A percentile compares a stretch with the other conserved stretches of the same genome.
Evolutionary conservation across 768 basidiomycete species (phyloP).

Genomic region (Boletellus ananiceps): DNA sequence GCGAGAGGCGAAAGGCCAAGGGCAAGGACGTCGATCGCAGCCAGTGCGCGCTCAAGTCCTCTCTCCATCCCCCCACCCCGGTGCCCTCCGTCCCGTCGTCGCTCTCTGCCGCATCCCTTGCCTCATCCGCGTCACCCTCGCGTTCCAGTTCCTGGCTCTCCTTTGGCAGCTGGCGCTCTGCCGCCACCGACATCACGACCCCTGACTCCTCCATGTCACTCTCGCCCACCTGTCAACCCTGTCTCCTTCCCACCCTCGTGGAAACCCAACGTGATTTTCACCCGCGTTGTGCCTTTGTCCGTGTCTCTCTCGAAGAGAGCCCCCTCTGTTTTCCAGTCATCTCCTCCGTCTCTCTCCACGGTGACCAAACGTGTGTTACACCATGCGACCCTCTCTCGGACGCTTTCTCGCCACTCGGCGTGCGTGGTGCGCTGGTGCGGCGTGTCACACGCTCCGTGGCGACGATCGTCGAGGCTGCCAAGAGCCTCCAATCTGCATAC

Average conservation of each 20-base stretch:
- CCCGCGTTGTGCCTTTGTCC: constrained; percentile 33
- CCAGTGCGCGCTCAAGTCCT: constrained; percentile 11
- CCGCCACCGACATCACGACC: constrained; percentile 32
- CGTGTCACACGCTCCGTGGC: constrained; percentile 36
- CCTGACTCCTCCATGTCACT: constrained; percentile 33
- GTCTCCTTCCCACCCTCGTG: constrained; percentile 28
- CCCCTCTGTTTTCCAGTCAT: constrained; percentile 29
- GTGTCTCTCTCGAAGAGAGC: constrained; percentile 35
- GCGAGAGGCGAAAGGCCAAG: constrained; percentile 36
- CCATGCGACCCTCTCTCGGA: background rate
- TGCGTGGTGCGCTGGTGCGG: constrained; percentile 14
- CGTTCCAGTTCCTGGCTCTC: constrained; percentile 41
- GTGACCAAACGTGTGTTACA: constrained; percentile 16
- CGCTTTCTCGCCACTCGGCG: background rate
- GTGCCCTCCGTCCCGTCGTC: constrained; percentile 20
- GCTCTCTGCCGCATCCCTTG: constrained; percentile 15
- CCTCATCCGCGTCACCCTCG: constrained; percentile 30
- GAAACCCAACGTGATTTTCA: constrained; percentile 32
- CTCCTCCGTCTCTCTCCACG: constrained; percentile 12
- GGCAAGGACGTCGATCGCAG: constrained; percentile 38
- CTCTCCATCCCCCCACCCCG: constrained; percentile 12
- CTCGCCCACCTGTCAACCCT: constrained; percentile 26
- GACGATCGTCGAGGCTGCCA: constrained; percentile 48
- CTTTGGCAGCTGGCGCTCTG: constrained; percentile 39
- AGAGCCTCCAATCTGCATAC: constrained; percentile 55